Base-by-base conservation (phyloP, 805 yeast genomes). In the Blastobotrys mokoenaii region DNA sequence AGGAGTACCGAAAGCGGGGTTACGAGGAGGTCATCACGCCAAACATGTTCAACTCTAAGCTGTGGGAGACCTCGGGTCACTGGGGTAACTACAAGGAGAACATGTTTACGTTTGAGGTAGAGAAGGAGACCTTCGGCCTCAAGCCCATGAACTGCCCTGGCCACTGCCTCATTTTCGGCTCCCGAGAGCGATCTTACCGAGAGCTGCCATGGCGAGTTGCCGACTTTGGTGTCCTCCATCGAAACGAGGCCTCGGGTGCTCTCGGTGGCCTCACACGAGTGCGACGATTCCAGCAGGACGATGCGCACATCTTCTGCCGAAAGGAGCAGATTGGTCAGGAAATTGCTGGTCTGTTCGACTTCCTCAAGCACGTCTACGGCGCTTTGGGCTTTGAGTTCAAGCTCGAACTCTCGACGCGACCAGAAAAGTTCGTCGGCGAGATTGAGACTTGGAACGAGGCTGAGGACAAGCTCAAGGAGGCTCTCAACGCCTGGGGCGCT, bases 131-230 rank as follows among this genome's bases (percentile, higher is more conserved):
- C 33, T 93, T 73, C 61, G 98, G 96, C 59, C 77, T 93, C 60
- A 90, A 90, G 70, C 98, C 97, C 61, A 88, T 87, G 96, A 86
- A 86, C 64, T 87, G 96, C 59, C 96, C 96, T 0, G 95, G 96
- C 46, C 98, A 90, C 71, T 90, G 97, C 74, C 65, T 90, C 58
- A 77, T 90, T 71, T 90, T 86, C 75, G 86, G 86, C 63, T 71
- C 88, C 41, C 80, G 95, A 65, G 96, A 89, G 66, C 82, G 97
- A 69, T 87, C 96, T 2, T 90, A 93, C 71, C 78, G 96, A 64
- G 97, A 93, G 68, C 74, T 90, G 66, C 98, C 98, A 60, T 84
- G 95, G 95, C 84, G 98, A 74, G 94, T 87, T 69, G 96, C 97
- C 48, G 98, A 90, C 67, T 89, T 89, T 54, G 96, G 97, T 68